phyloP scores from a whole-genome alignment of 2,329 filamentous ascomycete genomes.

The Parascedosporium putredinis region DNA sequence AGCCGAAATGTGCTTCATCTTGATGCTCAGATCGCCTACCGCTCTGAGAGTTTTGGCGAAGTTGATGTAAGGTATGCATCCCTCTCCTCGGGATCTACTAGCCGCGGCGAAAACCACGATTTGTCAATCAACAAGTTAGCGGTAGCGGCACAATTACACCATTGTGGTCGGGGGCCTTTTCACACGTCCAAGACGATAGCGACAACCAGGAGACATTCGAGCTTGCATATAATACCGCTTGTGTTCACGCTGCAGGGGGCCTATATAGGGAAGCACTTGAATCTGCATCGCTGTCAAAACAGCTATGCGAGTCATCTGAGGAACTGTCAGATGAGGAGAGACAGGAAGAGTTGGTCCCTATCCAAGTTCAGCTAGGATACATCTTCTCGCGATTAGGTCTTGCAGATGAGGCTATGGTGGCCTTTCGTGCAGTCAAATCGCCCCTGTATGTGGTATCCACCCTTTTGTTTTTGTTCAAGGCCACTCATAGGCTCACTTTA shows the following conservation, averaged over 20 bases:
- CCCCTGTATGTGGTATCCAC: conserved; percentile 36
- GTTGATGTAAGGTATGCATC: conserved; percentile 53
- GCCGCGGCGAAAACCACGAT: conserved; percentile 59
- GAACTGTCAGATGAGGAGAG: conserved; percentile 67
- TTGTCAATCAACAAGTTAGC: conserved; percentile 68
- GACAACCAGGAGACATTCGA: conserved; percentile 48
- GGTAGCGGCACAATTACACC: conserved; percentile 61
- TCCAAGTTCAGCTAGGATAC: conserved; percentile 66
- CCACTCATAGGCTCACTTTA: conserved; percentile 19
- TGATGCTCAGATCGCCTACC: conserved; percentile 60
- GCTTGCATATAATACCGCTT: conserved; percentile 72
- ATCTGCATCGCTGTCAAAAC: conserved; percentile 58
- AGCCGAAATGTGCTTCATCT: conserved; percentile 39
- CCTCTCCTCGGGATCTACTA: conserved; percentile 35
- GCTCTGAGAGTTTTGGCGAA: conserved; percentile 61
- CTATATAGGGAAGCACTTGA: conserved; percentile 55
- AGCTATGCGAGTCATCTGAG: conserved; percentile 62
- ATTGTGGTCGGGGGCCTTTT: conserved; percentile 26
- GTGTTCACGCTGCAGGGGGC: conserved; percentile 58
- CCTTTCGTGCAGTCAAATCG: conserved; percentile 52
- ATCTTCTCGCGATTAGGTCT: conserved; percentile 59
- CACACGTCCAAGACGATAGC: conserved; percentile 29
- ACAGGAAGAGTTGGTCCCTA: conserved; percentile 61
- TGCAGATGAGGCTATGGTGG: conserved; percentile 49
- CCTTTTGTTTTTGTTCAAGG: not conserved